These are phyloP conservation scores for Mycothermus thermophilus DNA, from an alignment of 495 filamentous ascomycete genomes.

Conservation along the genomic window DNA sequence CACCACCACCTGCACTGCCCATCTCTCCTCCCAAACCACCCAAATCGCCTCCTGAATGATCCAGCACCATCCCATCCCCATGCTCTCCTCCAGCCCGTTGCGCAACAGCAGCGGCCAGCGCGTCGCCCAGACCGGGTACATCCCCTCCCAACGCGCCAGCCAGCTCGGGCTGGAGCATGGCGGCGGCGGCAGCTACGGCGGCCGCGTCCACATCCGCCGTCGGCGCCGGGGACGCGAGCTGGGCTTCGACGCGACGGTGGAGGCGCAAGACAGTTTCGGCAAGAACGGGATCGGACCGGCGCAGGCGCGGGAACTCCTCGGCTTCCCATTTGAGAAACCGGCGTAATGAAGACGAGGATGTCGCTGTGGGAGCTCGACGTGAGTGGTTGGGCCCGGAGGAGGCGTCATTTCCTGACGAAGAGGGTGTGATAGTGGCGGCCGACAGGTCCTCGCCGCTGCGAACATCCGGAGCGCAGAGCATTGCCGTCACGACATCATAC, in stretches of 20 bases:
- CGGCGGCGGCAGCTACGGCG: too few species aligned
- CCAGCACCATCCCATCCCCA: background rate
- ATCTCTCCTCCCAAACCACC: conserved; percentile 1
- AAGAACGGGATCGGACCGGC: conserved; percentile 43
- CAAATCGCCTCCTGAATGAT: background rate
- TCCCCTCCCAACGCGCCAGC: conserved; percentile 6
- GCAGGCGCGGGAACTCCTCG: conserved; percentile 46
- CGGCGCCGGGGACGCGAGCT: conserved; percentile 24
- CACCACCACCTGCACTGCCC: background rate
- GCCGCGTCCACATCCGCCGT: too few species aligned
- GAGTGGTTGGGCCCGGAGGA: background rate
- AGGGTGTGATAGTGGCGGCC: conserved; percentile 9
- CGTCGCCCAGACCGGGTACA: conserved; percentile 8
- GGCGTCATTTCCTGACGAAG: too few species aligned
- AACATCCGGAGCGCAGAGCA: conserved; percentile 58
- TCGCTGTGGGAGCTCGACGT: too few species aligned
- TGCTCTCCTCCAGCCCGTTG: too few species aligned
- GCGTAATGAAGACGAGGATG: too few species aligned
- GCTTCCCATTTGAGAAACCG: conserved; percentile 54
- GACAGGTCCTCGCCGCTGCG: conserved; percentile 32
- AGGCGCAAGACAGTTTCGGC: conserved; percentile 67
- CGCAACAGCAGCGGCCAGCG: conserved; percentile 8
- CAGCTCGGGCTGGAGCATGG: too few species aligned
- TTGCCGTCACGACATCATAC: conserved; percentile 58
- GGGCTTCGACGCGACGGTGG: conserved; percentile 57